These are phyloP conservation scores for Cutaneotrichosporon mucoides DNA, from an alignment of 1,284 basidiomycete species.

Conservation along the genomic window DNA sequence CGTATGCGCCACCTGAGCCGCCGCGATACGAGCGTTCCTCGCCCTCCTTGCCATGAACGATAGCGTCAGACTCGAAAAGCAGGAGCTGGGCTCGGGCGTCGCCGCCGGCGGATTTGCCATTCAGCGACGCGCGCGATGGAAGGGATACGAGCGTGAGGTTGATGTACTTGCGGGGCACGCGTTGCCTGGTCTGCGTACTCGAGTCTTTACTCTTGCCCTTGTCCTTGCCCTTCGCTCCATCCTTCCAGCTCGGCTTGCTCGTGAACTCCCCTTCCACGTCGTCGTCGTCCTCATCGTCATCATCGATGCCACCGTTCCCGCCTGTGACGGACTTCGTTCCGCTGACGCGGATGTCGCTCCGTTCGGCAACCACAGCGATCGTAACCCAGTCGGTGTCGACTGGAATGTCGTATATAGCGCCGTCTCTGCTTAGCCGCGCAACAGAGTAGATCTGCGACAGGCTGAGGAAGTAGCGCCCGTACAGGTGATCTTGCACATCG, in stretches of 20 bases:
- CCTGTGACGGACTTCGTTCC: constrained; percentile 25
- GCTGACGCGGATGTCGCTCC: constrained; percentile 57
- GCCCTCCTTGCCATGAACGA: no score
- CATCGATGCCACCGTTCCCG: constrained; percentile 19
- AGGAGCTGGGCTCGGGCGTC: constrained; percentile 78
- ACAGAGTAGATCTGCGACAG: constrained; percentile 84
- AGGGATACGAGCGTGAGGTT: constrained; percentile 66
- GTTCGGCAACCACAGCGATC: constrained; percentile 85
- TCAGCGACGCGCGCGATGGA: constrained; percentile 57
- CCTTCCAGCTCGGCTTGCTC: no score
- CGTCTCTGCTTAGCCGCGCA: constrained; percentile 68
- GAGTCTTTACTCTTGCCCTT: no score
- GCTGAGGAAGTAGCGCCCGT: constrained; percentile 77
- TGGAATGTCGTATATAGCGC: constrained; percentile 82
- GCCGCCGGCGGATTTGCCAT: constrained; percentile 54
- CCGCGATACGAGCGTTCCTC: constrained; percentile 60
- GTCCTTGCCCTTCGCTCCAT: no score
- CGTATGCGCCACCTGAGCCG: constrained; percentile 88
- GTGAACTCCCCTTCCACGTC: not conserved
- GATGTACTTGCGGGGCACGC: constrained; percentile 62
- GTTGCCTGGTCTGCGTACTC: not conserved
- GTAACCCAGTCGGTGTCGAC: constrained; percentile 86
- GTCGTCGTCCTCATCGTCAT: constrained; percentile 6
- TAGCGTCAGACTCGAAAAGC: constrained; percentile 76
- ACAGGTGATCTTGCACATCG: constrained; percentile 74